A percentile compares a stretch with the other conserved stretches of the same genome.
These are phyloP conservation scores for Dendrobium chrysotoxum DNA, from an alignment of 106 monocot species.

Conservation along the genomic window DNA sequence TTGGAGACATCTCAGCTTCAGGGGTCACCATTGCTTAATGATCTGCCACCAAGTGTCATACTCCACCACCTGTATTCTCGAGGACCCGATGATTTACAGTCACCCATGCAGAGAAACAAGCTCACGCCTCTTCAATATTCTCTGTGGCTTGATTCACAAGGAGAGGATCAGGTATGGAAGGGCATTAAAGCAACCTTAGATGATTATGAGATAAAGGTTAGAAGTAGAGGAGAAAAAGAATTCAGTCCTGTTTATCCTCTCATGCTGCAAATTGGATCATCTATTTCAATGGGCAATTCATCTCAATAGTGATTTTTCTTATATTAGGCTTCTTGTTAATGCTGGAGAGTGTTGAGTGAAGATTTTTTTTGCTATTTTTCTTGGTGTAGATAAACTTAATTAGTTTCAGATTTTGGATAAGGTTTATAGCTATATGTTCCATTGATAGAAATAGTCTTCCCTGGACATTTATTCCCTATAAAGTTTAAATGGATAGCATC, in stretches of 20 bases:
- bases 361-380: background rate
- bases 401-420: too few relatives aligned
- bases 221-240: constrained; percentile 52
- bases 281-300: background rate
- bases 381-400: background rate
- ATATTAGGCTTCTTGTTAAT: too few relatives aligned
- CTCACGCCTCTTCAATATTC: constrained; percentile 79
- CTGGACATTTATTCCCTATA: too few relatives aligned
- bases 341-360: too few relatives aligned
- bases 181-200: constrained; percentile 84
- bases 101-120: constrained; percentile 81
- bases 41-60: constrained; percentile 68
- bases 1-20: constrained; percentile 68
- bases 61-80: constrained; percentile 89
- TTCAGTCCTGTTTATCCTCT: constrained; percentile 65
- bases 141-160: constrained; percentile 90
- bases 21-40: constrained; percentile 55
- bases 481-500: background rate
- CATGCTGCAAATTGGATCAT: constrained; percentile 81
- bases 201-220: constrained; percentile 67
- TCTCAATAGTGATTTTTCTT: background rate
- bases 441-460: too few relatives aligned
- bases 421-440: too few relatives aligned
- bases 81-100: constrained; percentile 73
- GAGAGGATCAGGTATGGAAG: constrained; percentile 89